A percentile compares a stretch with the other conserved stretches of the same genome.
Evolutionary conservation across 176 grass and related monocot species (phyloP).

Genomic region (Calamus simplicifolius): DNA sequence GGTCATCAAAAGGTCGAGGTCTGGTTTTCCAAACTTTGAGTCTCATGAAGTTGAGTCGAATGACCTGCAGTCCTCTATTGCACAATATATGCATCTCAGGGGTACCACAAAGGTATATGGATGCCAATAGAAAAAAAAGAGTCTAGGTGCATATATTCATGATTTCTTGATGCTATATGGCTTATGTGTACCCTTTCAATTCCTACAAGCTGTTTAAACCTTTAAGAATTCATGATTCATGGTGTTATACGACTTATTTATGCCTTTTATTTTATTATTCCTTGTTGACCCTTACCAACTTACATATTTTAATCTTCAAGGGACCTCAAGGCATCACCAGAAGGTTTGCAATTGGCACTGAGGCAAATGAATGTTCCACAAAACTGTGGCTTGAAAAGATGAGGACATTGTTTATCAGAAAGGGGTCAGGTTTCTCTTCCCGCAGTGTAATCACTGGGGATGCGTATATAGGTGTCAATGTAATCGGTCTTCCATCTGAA

Average conservation of each 20-base stretch:
- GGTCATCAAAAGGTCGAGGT: slow-evolving; percentile 77
- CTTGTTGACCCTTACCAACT: slow-evolving; percentile 6
- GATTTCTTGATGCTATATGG: too few relatives aligned
- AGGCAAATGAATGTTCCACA: slow-evolving; percentile 45
- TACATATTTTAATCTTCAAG: slow-evolving; percentile 23
- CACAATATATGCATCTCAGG: slow-evolving; percentile 72
- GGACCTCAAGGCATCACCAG: slow-evolving; percentile 67
- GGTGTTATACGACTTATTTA: slow-evolving; percentile 9
- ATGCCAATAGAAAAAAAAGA: too few relatives aligned
- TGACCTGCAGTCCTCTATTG: slow-evolving; percentile 59
- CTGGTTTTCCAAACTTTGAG: slow-evolving; percentile 77
- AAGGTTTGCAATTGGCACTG: slow-evolving; percentile 45
- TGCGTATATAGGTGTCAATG: slow-evolving; percentile 70
- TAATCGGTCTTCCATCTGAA: slow-evolving; percentile 84
- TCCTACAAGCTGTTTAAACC: background rate
- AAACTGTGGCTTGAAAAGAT: slow-evolving; percentile 98
- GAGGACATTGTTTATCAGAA: slow-evolving; percentile 79
- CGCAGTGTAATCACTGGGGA: slow-evolving; percentile 87
- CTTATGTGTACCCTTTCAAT: background rate
- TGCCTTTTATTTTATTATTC: slow-evolving; percentile 3
- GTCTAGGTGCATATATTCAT: too few relatives aligned
- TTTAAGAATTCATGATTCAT: slow-evolving; percentile 1
- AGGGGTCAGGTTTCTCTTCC: slow-evolving; percentile 92
- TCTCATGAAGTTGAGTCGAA: slow-evolving; percentile 60
- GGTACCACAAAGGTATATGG: slow-evolving; percentile 72